Percentiles rank a stretch among this genome's conserved stretches.
Evolutionary conservation across 352 stramenopile genomes (phyloP).

Genomic region (Phytophthora vignae): DNA sequence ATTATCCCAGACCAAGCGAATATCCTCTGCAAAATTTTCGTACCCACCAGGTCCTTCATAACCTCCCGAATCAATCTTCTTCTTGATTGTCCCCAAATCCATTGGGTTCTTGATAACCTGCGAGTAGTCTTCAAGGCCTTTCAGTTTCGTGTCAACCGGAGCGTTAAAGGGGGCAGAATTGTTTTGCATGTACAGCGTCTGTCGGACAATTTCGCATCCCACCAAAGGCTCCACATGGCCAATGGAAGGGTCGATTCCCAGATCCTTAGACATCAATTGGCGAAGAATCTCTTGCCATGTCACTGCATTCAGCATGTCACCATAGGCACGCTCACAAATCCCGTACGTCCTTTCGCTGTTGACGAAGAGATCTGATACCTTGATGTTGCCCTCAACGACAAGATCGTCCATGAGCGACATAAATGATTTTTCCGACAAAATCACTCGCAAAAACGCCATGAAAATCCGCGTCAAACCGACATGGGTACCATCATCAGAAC

Average conservation of each 20-base stretch:
- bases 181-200: slow-evolving; percentile 86
- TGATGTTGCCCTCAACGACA: slow-evolving; percentile 83
- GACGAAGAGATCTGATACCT: slow-evolving; percentile 80
- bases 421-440: slow-evolving; percentile 83
- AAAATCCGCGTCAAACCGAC: slow-evolving; percentile 73
- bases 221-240: slow-evolving; percentile 77
- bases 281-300: slow-evolving; percentile 89
- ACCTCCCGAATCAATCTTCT: slow-evolving; percentile 70
- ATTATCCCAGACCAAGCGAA: slow-evolving; percentile 90
- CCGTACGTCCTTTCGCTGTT: slow-evolving; percentile 80
- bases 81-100: slow-evolving; percentile 91
- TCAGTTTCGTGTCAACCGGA: slow-evolving; percentile 79
- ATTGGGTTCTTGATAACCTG: slow-evolving; percentile 91
- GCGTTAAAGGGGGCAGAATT: slow-evolving; percentile 83
- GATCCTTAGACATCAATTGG: slow-evolving; percentile 83
- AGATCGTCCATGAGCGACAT: slow-evolving; percentile 79
- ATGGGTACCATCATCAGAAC: slow-evolving; percentile 52
- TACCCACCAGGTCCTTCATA: slow-evolving; percentile 74
- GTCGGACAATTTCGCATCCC: slow-evolving; percentile 80
- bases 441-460: slow-evolving; percentile 72
- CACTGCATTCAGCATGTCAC: slow-evolving; percentile 81
- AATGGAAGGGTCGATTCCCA: slow-evolving; percentile 78
- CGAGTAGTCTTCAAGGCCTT: slow-evolving; percentile 89
- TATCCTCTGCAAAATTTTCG: slow-evolving; percentile 74
- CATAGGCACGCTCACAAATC: slow-evolving; percentile 70